Base-by-base conservation (phyloP, 192 early-diverging fungal genomes). In the Entomortierella lignicola region DNA sequence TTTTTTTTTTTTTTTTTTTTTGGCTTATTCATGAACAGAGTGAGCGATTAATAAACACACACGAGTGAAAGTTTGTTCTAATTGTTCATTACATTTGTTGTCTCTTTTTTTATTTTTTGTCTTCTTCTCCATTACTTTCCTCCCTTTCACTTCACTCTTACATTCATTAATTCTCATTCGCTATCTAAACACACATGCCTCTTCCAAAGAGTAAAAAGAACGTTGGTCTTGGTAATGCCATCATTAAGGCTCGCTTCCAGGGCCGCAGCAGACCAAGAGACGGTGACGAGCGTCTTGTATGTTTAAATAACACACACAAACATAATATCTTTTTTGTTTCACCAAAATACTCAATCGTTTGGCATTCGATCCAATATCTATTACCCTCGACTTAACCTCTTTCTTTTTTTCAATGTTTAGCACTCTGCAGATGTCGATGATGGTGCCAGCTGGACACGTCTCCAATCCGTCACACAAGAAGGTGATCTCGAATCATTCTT, bases 401-500 rank as follows among this genome's bases (percentile, higher is more conserved):
- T 12, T 8, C 43, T 29, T 47, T 31, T 13, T 34, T 58, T 30
- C 27, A 31, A 25, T 29, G 15, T 43, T 29, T 61, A 89, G 89
- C 95, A 96, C 86, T 95, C 94, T 20, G 94, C 93, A 0, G 95
- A 96, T 37, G 77, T 91, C 6, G 88, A 95, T 60, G 95, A 98
- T 79, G 91, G 91, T 34, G 89, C 90, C 21, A 89, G 87, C 26
- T 97, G 95, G 93, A 88, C 88, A 20, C 92, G 91, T 67, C 92
- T 97, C 83, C 94, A 94, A 83, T 96, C 94, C 54, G 92, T 99
- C 69, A 99, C 98, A 50, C 92, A 98, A 73, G 95, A 99, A 72
- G 93, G 95, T 55, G 97, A 99, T 85, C 84, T 99, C 15, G 97
- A 99, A 42, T 96, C 94, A 32, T 99, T 99, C 74, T 86, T 99